Base-by-base conservation (phyloP, 345 rosid species). In the Cochlearia excelsa region DNA sequence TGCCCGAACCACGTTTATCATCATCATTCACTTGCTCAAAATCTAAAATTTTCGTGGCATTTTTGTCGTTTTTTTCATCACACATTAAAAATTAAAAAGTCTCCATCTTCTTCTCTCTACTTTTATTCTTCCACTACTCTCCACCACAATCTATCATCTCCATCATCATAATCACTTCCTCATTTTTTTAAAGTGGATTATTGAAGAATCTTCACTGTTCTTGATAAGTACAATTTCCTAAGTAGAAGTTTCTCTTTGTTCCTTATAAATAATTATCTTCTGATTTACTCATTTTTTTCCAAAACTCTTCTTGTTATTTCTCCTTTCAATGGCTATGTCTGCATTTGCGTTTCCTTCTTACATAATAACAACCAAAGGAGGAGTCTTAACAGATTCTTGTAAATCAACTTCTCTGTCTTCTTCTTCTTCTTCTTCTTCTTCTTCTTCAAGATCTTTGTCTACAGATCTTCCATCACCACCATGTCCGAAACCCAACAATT, bases 291-390 rank as follows among this genome's bases (percentile, higher is more conserved):
- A 16, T 16, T 16, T 16, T 16, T 16, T 57, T 33, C n/a, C 1
- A 46, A n/a, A 53, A 60, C 9, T 35, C 26, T 57, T 30, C 26
- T 2, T 4, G 5, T 6, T 33, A 4, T 16, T 1, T 16, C 23
- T 16, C 23, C 23, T 16, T 16, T 16, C 11, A 3, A 88, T 92
- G 96, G 93, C 98, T 54, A 74, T 84, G 7, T 79, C 71, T 78
- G 75, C 86, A 68, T 79, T 80, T 75, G 81, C 93, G 46, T 78
- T 88, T 57, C 85, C 93, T 57, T 76, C 79, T 53, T 65, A 68
- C 69, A 65, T 69, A 50, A 69, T 23, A 41, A 56, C 52, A 77
- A 62, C 23, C 23, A 16, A 16, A 16, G 23, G 65, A 11, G 63
- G 68, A 35, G 35, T 73, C 10, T 65, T 58, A 63, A 51, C 75